phyloP scores from a whole-genome alignment of 805 yeast genomes.

The Barnettozyma salicaria region DNA sequence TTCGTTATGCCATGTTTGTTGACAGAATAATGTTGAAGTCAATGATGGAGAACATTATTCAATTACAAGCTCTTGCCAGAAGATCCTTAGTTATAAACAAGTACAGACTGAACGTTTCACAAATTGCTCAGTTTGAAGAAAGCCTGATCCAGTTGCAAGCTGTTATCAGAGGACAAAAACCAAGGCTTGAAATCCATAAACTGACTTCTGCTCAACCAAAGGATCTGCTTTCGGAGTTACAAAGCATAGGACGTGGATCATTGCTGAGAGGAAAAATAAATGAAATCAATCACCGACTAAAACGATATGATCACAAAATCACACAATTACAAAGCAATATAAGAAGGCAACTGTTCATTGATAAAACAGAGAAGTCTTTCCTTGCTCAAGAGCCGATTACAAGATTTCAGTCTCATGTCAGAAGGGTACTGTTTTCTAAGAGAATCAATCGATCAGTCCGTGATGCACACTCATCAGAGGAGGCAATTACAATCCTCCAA shows the following conservation, averaged over 20 bases:
- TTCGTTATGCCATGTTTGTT: conserved; percentile 59
- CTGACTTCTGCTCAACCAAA: conserved; percentile 11
- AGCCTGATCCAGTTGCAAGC: conserved; percentile 31
- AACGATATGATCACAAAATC: conserved; percentile 15
- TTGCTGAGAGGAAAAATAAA: conserved; percentile 25
- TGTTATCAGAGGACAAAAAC: conserved; percentile 28
- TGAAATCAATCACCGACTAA: conserved; percentile 12
- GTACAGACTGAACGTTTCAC: conserved; percentile 26
- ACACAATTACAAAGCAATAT: conserved; percentile 16
- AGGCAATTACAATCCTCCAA: conserved; percentile 33
- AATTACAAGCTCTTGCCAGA: conserved; percentile 45
- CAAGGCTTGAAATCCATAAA: conserved; percentile 12
- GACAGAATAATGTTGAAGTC: conserved; percentile 55
- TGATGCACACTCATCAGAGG: conserved; percentile 23
- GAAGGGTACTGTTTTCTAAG: conserved; percentile 30
- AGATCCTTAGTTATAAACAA: conserved; percentile 35
- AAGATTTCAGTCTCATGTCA: conserved; percentile 32
- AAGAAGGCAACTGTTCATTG: conserved; percentile 10
- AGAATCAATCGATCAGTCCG: conserved; percentile 17
- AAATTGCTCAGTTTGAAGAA: conserved; percentile 15
- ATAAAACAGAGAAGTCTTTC: conserved; percentile 3
- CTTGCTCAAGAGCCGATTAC: conserved; percentile 18
- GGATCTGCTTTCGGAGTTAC: conserved; percentile 27
- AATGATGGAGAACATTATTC: conserved; percentile 43
- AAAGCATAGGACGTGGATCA: conserved; percentile 39